Percentiles rank a stretch among this genome's conserved stretches.
These are phyloP conservation scores for Sergeia podlipaevii DNA, from an alignment of 208 protist species.

Conservation along the genomic window DNA sequence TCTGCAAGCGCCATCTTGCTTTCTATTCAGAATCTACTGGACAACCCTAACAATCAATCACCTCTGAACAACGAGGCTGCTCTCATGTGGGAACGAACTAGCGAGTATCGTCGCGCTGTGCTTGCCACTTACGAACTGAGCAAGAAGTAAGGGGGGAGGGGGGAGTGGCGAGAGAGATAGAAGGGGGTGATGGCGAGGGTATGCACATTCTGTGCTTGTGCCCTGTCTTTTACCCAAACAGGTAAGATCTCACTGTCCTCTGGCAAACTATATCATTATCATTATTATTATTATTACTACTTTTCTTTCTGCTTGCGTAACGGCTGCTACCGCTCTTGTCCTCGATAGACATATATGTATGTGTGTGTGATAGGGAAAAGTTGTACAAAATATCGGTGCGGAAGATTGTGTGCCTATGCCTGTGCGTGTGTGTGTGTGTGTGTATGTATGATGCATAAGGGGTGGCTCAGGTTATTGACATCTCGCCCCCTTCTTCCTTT, in stretches of 20 bases:
- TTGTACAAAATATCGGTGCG: too few relatives aligned
- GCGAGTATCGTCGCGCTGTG: constrained; percentile 62
- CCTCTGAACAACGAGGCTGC: constrained; percentile 95
- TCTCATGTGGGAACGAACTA: constrained; percentile 80
- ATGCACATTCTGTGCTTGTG: too few relatives aligned
- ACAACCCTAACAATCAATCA: constrained; percentile 95
- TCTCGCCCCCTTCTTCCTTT: too few relatives aligned
- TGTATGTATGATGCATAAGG: too few relatives aligned
- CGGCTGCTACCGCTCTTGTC: too few relatives aligned
- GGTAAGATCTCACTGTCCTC: neutral
- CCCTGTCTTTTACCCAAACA: neutral
- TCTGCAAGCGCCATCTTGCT: constrained; percentile 93
- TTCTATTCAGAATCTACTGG: constrained; percentile 95
- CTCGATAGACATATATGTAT: too few relatives aligned
- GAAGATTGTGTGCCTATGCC: too few relatives aligned
- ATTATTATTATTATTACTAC: too few relatives aligned
- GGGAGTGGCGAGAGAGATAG: neutral
- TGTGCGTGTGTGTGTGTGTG: too few relatives aligned
- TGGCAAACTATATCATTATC: neutral
- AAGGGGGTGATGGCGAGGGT: neutral
- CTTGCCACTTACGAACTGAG: constrained; percentile 34
- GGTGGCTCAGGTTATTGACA: too few relatives aligned
- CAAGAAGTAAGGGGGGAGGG: constrained; percentile 10
- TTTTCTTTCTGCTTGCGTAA: too few relatives aligned
- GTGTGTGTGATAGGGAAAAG: too few relatives aligned